phyloP scores from a whole-genome alignment of 2,329 filamentous ascomycete genomes.

The Trichoderma cornu-damae region DNA sequence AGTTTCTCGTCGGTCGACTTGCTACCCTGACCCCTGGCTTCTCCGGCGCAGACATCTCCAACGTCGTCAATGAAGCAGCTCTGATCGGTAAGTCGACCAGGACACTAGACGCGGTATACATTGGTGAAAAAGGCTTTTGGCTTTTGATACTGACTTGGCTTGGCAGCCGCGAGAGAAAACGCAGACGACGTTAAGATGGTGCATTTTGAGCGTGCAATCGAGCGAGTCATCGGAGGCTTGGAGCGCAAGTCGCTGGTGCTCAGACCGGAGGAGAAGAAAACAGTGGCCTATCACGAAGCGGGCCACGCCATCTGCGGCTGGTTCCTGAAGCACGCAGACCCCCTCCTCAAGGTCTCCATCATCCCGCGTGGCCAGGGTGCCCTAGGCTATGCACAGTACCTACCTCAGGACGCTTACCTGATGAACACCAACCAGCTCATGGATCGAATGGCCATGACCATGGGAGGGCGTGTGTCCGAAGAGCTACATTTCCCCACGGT shows the following conservation, averaged over 20 bases:
- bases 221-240: slow-evolving; percentile 90
- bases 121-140: too few species aligned
- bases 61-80: slow-evolving; percentile 96
- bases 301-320: slow-evolving; percentile 98
- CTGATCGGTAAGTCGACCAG: slow-evolving; percentile 65
- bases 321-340: slow-evolving; percentile 96
- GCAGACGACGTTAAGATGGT: slow-evolving; percentile 77
- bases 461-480: slow-evolving; percentile 90
- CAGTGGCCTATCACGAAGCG: slow-evolving; percentile 96
- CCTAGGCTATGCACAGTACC: slow-evolving; percentile 92
- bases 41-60: slow-evolving; percentile 95
- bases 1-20: slow-evolving; percentile 80
- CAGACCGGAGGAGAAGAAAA: slow-evolving; percentile 87
- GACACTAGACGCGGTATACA: neutral
- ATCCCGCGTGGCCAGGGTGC: slow-evolving; percentile 93
- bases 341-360: slow-evolving; percentile 95
- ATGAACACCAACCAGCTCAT: slow-evolving; percentile 95
- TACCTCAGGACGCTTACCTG: slow-evolving; percentile 90
- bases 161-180: slow-evolving; percentile 71
- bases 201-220: slow-evolving; percentile 96
- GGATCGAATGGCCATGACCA: slow-evolving; percentile 99
- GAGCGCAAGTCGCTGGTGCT: slow-evolving; percentile 97
- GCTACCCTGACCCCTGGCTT: slow-evolving; percentile 93
- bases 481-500: slow-evolving; percentile 96
- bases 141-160: too few species aligned